Conservation (phyloP, 805 yeast genomes). For the Candida boleticola region DNA sequence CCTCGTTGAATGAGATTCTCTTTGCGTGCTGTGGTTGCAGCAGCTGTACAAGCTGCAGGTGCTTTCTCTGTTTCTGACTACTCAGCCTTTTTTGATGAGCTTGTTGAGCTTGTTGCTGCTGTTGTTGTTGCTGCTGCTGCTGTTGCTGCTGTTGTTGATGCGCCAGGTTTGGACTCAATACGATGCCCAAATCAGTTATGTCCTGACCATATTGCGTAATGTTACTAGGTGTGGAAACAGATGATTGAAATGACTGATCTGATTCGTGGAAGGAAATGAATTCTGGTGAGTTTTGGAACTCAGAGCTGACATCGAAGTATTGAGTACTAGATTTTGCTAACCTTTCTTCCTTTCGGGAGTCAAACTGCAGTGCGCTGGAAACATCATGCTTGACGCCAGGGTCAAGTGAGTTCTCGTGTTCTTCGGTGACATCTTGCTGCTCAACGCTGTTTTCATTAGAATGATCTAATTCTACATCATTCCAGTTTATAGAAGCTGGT, state of each 20-base stretch:
- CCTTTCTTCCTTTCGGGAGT: conserved; percentile 4
- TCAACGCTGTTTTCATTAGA: conserved; percentile 2
- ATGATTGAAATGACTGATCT: conserved; percentile 11
- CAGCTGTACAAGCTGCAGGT: background rate
- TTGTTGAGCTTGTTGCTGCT: conserved; percentile 3
- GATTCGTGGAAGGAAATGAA: conserved; percentile 5
- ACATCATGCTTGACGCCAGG: background rate
- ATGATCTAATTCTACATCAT: conserved; percentile 18
- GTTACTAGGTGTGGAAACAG: conserved; percentile 36
- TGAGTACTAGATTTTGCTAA: conserved; percentile 15
- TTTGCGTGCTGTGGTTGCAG: conserved; percentile 6
- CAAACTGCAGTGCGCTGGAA: background rate
- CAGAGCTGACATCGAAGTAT: conserved; percentile 22
- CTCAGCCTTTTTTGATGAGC: conserved; percentile 7
- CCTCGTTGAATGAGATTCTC: conserved; percentile 26
- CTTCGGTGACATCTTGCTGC: conserved; percentile 1
- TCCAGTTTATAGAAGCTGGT: conserved; percentile 43
- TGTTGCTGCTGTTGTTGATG: conserved; percentile 13
- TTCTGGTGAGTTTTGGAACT: conserved; percentile 4
- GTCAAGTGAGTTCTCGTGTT: background rate
- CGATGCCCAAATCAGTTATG: conserved; percentile 42
- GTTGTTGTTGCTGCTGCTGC: conserved; percentile 1
- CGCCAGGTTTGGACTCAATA: conserved; percentile 36
- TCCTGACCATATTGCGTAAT: conserved; percentile 39
- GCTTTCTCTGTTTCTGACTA: conserved; percentile 1